Conservation (phyloP, 2,329 filamentous ascomycete species). For the Alternaria sp. region DNA sequence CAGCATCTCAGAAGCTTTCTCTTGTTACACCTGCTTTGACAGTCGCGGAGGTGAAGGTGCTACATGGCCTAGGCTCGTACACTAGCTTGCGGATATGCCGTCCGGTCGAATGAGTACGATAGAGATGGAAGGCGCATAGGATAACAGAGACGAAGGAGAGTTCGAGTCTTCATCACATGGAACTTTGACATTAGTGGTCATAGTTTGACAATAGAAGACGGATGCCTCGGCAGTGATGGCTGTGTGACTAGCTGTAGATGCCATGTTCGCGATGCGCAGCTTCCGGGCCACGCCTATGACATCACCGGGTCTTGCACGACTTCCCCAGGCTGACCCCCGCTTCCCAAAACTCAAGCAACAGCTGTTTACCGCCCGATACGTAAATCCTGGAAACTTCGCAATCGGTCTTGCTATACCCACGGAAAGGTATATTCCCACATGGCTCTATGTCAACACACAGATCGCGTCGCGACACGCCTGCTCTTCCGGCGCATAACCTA, state of each 20-base stretch:
- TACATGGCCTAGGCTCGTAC: neutral
- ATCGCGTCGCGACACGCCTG: constrained; percentile 20
- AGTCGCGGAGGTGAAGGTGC: neutral
- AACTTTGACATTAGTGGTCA: neutral
- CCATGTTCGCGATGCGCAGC: constrained; percentile 13
- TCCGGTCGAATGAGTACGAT: neutral
- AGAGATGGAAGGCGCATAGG: neutral
- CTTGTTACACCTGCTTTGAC: neutral
- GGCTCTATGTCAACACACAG: neutral
- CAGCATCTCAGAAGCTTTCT: neutral
- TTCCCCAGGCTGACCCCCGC: constrained; percentile 26
- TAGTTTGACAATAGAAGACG: neutral
- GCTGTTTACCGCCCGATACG: constrained; percentile 24
- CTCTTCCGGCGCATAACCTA: constrained; percentile 11
- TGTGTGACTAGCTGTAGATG: constrained; percentile 10
- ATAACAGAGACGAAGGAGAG: neutral
- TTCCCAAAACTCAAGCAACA: constrained; percentile 27
- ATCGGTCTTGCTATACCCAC: constrained; percentile 1
- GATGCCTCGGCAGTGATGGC: constrained; percentile 10
- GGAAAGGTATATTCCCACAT: constrained; percentile 20
- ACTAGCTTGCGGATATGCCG: neutral
- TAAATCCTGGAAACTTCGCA: constrained; percentile 6
- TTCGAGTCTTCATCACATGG: neutral
- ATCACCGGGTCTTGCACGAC: constrained; percentile 29
- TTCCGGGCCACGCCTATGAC: constrained; percentile 32